phyloP scores from a whole-genome alignment of 2,329 filamentous ascomycete genomes.

The Apiospora saccharicola region DNA sequence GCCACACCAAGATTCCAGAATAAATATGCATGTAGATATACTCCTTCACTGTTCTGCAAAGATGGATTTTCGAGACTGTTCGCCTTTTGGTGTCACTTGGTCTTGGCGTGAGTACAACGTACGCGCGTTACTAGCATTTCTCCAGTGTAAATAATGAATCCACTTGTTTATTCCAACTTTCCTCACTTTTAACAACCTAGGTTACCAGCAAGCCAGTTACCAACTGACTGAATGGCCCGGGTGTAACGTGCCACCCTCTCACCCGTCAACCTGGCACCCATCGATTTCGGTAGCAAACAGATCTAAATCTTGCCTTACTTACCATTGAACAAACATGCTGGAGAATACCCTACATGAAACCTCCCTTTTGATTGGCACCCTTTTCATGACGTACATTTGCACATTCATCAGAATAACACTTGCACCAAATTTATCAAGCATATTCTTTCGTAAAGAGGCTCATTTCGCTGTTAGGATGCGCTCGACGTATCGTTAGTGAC shows the following conservation, averaged over 20 bases:
- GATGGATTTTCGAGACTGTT: not conserved
- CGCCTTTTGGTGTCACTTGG: conserved; percentile 3
- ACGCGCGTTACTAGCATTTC: not conserved
- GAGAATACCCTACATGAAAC: not conserved
- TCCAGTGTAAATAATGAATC: not conserved
- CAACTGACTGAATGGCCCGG: not conserved
- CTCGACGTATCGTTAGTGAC: not conserved
- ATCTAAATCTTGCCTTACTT: not conserved
- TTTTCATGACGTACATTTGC: not conserved
- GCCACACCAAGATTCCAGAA: not conserved
- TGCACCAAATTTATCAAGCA: not conserved
- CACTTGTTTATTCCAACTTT: conserved; percentile 14
- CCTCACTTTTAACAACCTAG: not conserved
- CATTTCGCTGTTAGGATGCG: not conserved
- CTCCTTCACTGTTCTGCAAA: not conserved
- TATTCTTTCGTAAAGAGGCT: not conserved
- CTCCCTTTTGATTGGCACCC: too few relatives aligned
- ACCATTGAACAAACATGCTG: not conserved
- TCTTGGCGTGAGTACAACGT: not conserved
- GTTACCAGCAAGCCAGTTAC: not conserved
- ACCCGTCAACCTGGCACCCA: not conserved
- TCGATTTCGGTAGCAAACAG: not conserved
- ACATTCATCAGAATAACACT: not conserved
- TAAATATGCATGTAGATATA: not conserved
- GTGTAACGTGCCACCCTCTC: not conserved